These are phyloP conservation scores for Panicum virgatum DNA, from an alignment of 202 grass and related monocot genomes.

Conservation along the genomic window DNA sequence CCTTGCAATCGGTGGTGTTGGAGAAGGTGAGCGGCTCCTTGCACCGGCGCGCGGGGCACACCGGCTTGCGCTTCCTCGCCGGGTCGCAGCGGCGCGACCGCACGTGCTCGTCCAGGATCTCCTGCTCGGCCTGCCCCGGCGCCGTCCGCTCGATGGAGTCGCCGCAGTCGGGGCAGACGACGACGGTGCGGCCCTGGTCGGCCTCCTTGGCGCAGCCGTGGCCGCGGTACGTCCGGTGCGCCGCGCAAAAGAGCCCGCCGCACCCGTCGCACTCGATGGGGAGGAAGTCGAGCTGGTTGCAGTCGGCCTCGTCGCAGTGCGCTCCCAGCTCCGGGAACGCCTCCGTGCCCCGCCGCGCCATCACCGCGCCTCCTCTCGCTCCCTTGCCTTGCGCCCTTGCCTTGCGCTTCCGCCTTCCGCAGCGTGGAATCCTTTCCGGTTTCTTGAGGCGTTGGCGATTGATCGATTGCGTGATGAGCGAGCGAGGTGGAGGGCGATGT, in stretches of 20 bases:
- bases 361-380: neutral
- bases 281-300: constrained; percentile 94
- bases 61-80: neutral
- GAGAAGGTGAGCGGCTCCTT: constrained; percentile 67
- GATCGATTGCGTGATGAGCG: neutral
- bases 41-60: neutral
- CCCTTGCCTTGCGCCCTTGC: neutral
- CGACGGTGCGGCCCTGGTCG: neutral
- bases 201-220: constrained; percentile 56
- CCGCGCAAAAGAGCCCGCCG: constrained; percentile 60
- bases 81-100: neutral
- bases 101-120: neutral
- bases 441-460: neutral
- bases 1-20: constrained; percentile 56
- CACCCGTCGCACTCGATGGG: constrained; percentile 82
- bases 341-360: constrained; percentile 69
- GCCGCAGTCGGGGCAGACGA: neutral
- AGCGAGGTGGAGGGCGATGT: neutral
- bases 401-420: neutral
- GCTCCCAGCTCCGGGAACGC: constrained; percentile 73
- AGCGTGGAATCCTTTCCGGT: neutral
- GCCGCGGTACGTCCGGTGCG: constrained; percentile 56
- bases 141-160: neutral
- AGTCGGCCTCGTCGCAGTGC: constrained; percentile 76
- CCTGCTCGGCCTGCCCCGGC: neutral